Base-by-base conservation (phyloP, 768 basidiomycete species). In the Collybia mongolica region DNA sequence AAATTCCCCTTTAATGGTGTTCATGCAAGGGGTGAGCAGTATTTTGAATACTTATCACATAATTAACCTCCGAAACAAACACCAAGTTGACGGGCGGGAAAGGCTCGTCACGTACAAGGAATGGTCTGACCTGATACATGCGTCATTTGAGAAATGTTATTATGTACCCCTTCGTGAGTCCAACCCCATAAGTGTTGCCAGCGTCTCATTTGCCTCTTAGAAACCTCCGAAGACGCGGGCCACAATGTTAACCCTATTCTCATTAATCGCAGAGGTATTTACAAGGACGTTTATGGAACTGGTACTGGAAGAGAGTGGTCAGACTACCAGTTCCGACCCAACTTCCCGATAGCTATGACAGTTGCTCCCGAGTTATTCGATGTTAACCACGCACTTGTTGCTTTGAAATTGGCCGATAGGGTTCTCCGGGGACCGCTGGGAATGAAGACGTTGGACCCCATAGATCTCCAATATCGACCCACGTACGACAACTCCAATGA, bases 271-370 rank as follows among this genome's bases (percentile, higher is more conserved):
- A 80, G 97, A 50, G 97, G 96, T 4, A 96, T 98, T 63, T 99
- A 98, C 78, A 99, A 99, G 76, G 97, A 99, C 64, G 93, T 98
- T 6, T 88, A 88, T 57, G 93, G 95, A 36, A 94, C 97, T 9
- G 91, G 91, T 0, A 62, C 76, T 42, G 89, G 85, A 8, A 81
- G 92, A 48, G 91, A 96, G 68, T 98, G 93, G 93, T 91, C 93
- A 5, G 95, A 99, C 69, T 99, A 98, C 66, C 97, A 98, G 68
- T 80, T 97, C 57, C 81, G 94, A 53, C 82, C 84, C 60, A 97
- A 98, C 69, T 96, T 93, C 75, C 87, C 94, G 3, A 88, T 98
- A 51, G 92, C 97, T 0, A 98, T 98, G 95, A 81, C 88, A 2
- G 94, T 98, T 39, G 97, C 97, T 1, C 96, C 96, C 7, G 97